phyloP scores from a whole-genome alignment of 352 stramenopile genomes.

The Globisporangium polare region DNA sequence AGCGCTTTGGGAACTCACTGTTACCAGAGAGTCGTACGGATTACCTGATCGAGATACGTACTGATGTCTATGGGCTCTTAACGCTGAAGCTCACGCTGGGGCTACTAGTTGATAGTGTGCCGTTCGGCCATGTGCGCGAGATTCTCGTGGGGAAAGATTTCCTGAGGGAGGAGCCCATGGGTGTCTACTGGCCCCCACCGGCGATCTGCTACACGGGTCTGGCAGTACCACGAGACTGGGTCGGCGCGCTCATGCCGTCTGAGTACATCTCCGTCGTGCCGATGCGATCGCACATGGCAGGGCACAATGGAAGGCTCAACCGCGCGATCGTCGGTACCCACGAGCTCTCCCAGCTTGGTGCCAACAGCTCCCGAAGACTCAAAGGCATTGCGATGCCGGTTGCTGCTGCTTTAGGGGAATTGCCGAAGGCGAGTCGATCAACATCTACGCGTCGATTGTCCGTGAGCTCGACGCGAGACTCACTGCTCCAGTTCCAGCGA shows the following conservation, averaged over 20 bases:
- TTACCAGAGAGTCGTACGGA: conserved; percentile 49
- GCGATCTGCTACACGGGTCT: conserved; percentile 42
- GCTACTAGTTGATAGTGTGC: conserved; percentile 53
- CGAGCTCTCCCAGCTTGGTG: not conserved
- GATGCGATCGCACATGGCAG: conserved; percentile 23
- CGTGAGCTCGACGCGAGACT: conserved; percentile 5
- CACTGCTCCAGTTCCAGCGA: conserved; percentile 15
- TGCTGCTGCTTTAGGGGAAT: not conserved
- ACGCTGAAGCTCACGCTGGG: conserved; percentile 77
- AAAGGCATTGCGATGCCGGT: not conserved
- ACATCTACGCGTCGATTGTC: not conserved
- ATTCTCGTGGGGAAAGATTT: conserved; percentile 44
- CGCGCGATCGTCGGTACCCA: not conserved
- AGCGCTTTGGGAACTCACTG: conserved; percentile 53
- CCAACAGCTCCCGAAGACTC: not conserved
- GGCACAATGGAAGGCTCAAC: not conserved
- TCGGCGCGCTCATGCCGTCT: conserved; percentile 59
- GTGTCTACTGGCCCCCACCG: conserved; percentile 60
- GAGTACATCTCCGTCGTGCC: conserved; percentile 66
- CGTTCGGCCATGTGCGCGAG: conserved; percentile 52
- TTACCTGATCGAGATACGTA: conserved; percentile 66
- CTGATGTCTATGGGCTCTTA: conserved; percentile 44
- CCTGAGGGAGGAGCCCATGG: conserved; percentile 39
- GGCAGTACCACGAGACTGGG: conserved; percentile 53
- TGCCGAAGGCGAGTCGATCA: not conserved